These are phyloP conservation scores for Fibroporia radiculosa DNA, from an alignment of 768 basidiomycete species.

Conservation along the genomic window DNA sequence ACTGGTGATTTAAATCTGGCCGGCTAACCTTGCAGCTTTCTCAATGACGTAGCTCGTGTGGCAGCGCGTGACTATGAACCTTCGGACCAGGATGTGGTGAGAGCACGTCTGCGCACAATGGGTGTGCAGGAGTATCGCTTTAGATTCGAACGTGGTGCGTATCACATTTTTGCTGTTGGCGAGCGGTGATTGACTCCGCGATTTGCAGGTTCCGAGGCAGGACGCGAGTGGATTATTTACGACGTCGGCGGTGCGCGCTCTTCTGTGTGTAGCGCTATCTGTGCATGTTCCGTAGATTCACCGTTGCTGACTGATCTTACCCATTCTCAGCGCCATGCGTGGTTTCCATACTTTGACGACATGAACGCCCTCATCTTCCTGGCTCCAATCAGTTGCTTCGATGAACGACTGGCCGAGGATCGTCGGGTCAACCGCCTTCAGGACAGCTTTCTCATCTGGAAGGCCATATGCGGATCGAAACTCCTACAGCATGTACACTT, in stretches of 20 bases:
- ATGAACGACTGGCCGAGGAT: conserved; percentile 71
- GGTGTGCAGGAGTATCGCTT: conserved; percentile 74
- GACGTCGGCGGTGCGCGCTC: conserved; percentile 76
- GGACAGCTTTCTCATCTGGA: conserved; percentile 73
- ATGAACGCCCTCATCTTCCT: conserved; percentile 82
- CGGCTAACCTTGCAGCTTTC: conserved; percentile 39
- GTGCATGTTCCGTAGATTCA: neutral
- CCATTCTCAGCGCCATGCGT: conserved; percentile 49
- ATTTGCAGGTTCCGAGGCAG: conserved; percentile 42
- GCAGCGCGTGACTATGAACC: conserved; percentile 57
- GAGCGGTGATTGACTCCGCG: neutral
- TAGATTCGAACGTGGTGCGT: conserved; percentile 47
- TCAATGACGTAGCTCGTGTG: conserved; percentile 62
- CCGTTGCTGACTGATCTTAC: neutral
- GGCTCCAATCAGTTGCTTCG: conserved; percentile 73
- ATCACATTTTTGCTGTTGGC: neutral
- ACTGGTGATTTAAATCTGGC: neutral
- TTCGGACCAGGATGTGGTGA: conserved; percentile 68
- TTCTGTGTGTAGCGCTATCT: conserved; percentile 32
- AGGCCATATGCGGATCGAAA: conserved; percentile 61
- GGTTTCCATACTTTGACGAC: conserved; percentile 80
- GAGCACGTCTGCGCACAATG: conserved; percentile 70
- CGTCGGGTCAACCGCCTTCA: conserved; percentile 63
- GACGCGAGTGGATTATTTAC: conserved; percentile 72
- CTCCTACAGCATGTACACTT: conserved; percentile 52